Conservation (phyloP, 2,329 filamentous ascomycete genomes). For the Pseudopithomyces chartarum region DNA sequence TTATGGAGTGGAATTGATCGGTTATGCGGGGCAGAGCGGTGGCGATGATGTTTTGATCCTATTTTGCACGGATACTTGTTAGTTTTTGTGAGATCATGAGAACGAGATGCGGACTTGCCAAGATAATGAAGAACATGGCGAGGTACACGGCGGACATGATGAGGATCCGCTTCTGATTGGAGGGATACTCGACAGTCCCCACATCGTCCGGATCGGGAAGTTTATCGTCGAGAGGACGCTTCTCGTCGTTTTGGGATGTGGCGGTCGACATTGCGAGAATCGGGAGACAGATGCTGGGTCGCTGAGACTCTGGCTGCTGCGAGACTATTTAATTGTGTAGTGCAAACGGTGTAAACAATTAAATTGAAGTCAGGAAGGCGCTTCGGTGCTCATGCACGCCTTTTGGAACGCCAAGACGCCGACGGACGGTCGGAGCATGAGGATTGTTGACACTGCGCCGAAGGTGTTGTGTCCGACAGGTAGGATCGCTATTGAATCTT, state of each 20-base stretch:
- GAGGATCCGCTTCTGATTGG: background rate
- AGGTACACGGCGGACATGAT: background rate
- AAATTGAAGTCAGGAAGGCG: background rate
- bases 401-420: background rate
- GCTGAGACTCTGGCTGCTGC: background rate
- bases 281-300: background rate
- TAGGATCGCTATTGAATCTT: no score
- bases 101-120: background rate
- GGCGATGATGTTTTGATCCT: background rate
- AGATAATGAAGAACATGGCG: background rate
- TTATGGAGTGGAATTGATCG: constrained; percentile 30
- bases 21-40: constrained; percentile 33
- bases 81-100: background rate
- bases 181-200: background rate
- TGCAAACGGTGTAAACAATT: background rate
- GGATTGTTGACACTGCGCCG: background rate
- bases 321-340: background rate
- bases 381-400: background rate
- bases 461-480: background rate
- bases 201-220: background rate
- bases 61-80: background rate
- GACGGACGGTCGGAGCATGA: background rate
- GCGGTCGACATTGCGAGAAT: background rate
- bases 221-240: background rate
- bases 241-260: background rate